Conservation (phyloP, 805 yeast species). For the Brettanomyces bruxellensis region DNA sequence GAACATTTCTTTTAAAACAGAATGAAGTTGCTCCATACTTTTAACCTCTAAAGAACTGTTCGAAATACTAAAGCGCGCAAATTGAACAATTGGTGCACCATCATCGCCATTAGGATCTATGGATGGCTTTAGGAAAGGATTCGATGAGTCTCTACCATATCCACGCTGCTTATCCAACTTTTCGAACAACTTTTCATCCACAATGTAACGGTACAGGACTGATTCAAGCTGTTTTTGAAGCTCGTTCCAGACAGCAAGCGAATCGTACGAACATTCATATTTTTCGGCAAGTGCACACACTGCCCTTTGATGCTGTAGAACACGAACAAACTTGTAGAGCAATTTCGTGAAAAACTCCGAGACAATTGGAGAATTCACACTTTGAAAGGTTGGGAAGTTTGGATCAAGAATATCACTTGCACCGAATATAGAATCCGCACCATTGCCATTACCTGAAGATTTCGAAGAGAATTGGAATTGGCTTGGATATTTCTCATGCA, state of each 20-base stretch:
- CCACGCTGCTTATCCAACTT: constrained; percentile 13
- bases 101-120: constrained; percentile 10
- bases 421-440: neutral
- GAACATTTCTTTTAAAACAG: constrained; percentile 50
- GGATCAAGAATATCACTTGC: constrained; percentile 22
- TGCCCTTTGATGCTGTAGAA: constrained; percentile 63
- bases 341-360: constrained; percentile 64
- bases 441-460: neutral
- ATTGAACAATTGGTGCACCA: constrained; percentile 26
- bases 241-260: constrained; percentile 32
- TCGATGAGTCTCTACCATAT: constrained; percentile 4
- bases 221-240: constrained; percentile 33
- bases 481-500: constrained; percentile 41
- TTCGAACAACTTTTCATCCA: constrained; percentile 23
- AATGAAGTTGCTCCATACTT: constrained; percentile 27
- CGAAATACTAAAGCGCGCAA: constrained; percentile 22
- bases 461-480: constrained; percentile 7
- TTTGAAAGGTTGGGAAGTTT: constrained; percentile 26
- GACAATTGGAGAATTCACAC: constrained; percentile 35
- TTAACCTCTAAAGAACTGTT: constrained; percentile 15
- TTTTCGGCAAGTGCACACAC: constrained; percentile 45
- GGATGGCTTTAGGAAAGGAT: constrained; percentile 16
- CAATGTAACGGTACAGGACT: constrained; percentile 29
- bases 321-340: constrained; percentile 52
- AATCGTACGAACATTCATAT: constrained; percentile 13